A percentile compares a stretch with the other conserved stretches of the same genome.
phyloP scores from a whole-genome alignment of 495 filamentous ascomycete species.

The Penicillium pancosmium region DNA sequence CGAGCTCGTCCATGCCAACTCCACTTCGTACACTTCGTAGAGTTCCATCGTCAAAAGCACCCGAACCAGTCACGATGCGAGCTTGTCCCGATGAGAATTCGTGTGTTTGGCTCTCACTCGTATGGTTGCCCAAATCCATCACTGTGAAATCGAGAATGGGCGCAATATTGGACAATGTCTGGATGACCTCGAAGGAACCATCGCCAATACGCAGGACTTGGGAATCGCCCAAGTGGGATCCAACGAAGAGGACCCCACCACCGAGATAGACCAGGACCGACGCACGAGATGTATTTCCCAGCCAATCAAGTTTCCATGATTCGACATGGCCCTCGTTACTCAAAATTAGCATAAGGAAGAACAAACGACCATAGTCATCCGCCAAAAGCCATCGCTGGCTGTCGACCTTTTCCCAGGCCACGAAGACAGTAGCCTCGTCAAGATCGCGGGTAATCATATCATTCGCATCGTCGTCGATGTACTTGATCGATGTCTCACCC shows the following conservation, averaged over 20 bases:
- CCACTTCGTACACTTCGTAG: slow-evolving; percentile 88
- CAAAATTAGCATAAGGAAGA: slow-evolving; percentile 74
- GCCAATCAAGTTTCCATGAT: slow-evolving; percentile 65
- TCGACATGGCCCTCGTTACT: slow-evolving; percentile 63
- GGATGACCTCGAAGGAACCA: slow-evolving; percentile 63
- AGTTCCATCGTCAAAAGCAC: slow-evolving; percentile 82
- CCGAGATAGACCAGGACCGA: slow-evolving; percentile 79
- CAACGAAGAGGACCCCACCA: slow-evolving; percentile 75
- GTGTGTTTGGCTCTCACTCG: slow-evolving; percentile 75
- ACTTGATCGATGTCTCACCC: slow-evolving; percentile 81
- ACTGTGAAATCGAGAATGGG: slow-evolving; percentile 92
- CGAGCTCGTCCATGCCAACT: slow-evolving; percentile 88
- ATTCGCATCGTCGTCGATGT: slow-evolving; percentile 72
- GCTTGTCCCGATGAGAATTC: slow-evolving; percentile 95
- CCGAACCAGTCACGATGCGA: slow-evolving; percentile 88
- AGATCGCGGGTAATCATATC: slow-evolving; percentile 62
- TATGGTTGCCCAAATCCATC: slow-evolving; percentile 89
- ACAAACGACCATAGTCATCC: slow-evolving; percentile 85
- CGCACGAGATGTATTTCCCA: slow-evolving; percentile 74
- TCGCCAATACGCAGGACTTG: slow-evolving; percentile 71
- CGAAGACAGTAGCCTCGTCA: slow-evolving; percentile 76
- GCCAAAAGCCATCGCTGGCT: slow-evolving; percentile 79
- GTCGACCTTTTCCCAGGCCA: slow-evolving; percentile 85
- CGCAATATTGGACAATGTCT: slow-evolving; percentile 82
- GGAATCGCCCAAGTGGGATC: slow-evolving; percentile 90